These are phyloP conservation scores for Diaporthe helianthi DNA, from an alignment of 2,329 filamentous ascomycete genomes.

Conservation along the genomic window DNA sequence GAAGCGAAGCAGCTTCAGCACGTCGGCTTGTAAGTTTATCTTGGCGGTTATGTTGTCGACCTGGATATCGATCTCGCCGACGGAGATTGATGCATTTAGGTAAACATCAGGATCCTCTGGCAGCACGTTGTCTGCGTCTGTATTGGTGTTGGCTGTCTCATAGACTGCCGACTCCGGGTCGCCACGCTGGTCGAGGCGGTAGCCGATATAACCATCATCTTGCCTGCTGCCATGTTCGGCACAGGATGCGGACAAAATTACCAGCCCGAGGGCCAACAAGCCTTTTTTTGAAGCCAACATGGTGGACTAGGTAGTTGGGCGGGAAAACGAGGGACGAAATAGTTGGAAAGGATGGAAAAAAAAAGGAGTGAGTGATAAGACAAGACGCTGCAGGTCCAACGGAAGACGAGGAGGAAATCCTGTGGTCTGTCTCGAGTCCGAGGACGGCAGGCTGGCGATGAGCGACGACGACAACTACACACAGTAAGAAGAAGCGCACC, in stretches of 20 bases:
- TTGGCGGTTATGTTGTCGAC: conserved; percentile 67
- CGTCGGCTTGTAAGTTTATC: conserved; percentile 65
- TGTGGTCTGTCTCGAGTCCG: background rate
- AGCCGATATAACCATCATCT: conserved; percentile 61
- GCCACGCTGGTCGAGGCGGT: conserved; percentile 58
- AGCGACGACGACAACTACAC: too few relatives aligned
- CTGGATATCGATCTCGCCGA: conserved; percentile 64
- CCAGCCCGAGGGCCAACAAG: conserved; percentile 8
- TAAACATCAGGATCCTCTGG: conserved; percentile 62
- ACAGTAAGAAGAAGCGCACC: background rate
- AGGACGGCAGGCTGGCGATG: background rate
- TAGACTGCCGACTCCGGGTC: conserved; percentile 59
- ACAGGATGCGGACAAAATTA: conserved; percentile 20
- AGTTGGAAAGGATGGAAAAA: background rate
- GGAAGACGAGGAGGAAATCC: background rate
- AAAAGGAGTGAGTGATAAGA: background rate
- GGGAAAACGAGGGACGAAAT: background rate
- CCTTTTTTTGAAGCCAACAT: background rate
- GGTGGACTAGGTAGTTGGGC: background rate
- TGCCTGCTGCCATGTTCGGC: conserved; percentile 37
- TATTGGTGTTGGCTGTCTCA: conserved; percentile 58
- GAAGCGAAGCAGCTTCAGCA: conserved; percentile 64
- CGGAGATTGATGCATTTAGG: conserved; percentile 64
- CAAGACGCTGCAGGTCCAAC: background rate
- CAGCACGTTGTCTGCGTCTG: conserved; percentile 49